Percentiles rank a stretch among this genome's conserved stretches.
These are phyloP conservation scores for Backusella luteola DNA, from an alignment of 192 early-diverging fungal species.

Conservation along the genomic window DNA sequence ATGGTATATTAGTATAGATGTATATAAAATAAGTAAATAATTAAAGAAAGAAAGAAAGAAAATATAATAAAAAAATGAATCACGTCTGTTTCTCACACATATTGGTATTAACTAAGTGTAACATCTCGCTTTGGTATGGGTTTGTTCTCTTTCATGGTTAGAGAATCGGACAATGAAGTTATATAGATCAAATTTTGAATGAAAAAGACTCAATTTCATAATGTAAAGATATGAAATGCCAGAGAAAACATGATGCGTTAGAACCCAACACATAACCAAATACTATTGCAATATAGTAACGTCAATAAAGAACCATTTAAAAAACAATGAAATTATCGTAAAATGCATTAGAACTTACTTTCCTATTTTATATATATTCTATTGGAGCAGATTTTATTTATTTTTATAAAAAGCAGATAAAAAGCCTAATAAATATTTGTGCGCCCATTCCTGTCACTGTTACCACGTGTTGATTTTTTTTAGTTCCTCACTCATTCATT, in stretches of 20 bases:
- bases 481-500: background rate
- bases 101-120: background rate
- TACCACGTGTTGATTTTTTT: slow-evolving; percentile 2
- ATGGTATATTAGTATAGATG: background rate
- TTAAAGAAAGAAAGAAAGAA: background rate
- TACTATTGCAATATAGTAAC: background rate
- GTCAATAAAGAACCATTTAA: background rate
- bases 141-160: background rate
- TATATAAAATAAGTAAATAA: background rate
- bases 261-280: background rate
- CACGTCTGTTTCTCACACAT: background rate
- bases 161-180: background rate
- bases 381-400: background rate
- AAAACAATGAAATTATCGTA: background rate
- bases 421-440: slow-evolving; percentile 7
- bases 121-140: background rate
- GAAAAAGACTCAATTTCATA: background rate
- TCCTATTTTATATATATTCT: slow-evolving; percentile 5
- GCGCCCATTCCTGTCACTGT: slow-evolving; percentile 3
- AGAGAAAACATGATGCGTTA: background rate
- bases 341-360: background rate
- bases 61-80: background rate
- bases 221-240: background rate
- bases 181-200: background rate
- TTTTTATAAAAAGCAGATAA: background rate